Conservation (phyloP, 768 basidiomycete species). For the Tulasnella calospora region DNA sequence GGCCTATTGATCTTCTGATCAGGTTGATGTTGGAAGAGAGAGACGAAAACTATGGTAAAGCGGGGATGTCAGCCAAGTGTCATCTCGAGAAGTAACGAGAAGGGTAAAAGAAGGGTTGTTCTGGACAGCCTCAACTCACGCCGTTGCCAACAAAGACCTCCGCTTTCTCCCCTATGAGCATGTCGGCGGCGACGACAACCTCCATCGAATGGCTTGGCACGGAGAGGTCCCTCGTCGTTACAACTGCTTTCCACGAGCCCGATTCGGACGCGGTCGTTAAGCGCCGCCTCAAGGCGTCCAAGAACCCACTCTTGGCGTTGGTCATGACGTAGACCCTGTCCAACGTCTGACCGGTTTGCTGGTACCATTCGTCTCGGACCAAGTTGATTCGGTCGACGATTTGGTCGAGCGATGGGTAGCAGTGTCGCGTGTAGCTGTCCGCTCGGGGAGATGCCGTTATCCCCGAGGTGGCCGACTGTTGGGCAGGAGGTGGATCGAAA, state of each 20-base stretch:
- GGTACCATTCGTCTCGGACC: slow-evolving; percentile 33
- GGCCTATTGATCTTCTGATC: background rate
- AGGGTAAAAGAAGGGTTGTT: background rate
- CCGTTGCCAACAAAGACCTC: slow-evolving; percentile 68
- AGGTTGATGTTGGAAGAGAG: slow-evolving; percentile 20
- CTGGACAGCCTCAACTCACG: background rate
- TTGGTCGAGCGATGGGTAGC: slow-evolving; percentile 49
- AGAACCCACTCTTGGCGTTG: slow-evolving; percentile 52
- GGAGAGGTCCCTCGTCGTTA: slow-evolving; percentile 51
- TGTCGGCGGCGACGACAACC: slow-evolving; percentile 57
- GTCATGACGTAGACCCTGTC: slow-evolving; percentile 59
- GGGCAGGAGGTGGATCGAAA: slow-evolving; percentile 38
- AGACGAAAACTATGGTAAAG: background rate
- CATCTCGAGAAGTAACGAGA: background rate
- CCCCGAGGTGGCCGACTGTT: slow-evolving; percentile 30
- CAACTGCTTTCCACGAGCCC: slow-evolving; percentile 46
- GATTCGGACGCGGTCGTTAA: background rate
- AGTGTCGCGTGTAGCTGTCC: slow-evolving; percentile 47
- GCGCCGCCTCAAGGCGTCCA: slow-evolving; percentile 39
- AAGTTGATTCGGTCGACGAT: slow-evolving; percentile 45
- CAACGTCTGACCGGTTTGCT: slow-evolving; percentile 36
- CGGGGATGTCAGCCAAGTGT: background rate
- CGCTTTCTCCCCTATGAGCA: slow-evolving; percentile 60
- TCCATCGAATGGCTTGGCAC: slow-evolving; percentile 52
- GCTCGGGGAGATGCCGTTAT: slow-evolving; percentile 13